Evolutionary conservation across 164 flowering plant genomes (phyloP).

Genomic region (Amborella trichopoda): DNA sequence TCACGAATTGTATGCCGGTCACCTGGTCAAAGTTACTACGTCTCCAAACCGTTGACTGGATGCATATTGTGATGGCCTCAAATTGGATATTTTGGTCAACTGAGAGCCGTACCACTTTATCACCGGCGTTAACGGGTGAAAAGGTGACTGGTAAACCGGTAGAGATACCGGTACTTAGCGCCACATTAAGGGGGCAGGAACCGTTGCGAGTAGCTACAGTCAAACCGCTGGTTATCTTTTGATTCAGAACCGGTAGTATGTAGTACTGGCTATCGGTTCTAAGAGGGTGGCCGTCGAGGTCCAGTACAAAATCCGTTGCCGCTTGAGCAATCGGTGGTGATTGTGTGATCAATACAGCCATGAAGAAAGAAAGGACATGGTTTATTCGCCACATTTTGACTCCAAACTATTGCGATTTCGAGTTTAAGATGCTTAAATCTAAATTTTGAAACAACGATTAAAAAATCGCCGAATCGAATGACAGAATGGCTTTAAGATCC

Average conservation of each 20-base stretch:
- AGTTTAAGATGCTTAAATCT: no score
- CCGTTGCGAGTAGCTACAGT: slow-evolving; percentile 3
- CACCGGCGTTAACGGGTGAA: slow-evolving; percentile 8
- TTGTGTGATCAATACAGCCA: no score
- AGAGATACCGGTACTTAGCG: not conserved
- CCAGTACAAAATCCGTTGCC: slow-evolving; percentile 5
- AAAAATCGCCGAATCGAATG: no score
- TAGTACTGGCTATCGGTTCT: slow-evolving; percentile 12
- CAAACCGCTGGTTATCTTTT: slow-evolving; percentile 17
- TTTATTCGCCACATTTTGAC: no score
- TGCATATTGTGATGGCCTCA: slow-evolving; percentile 9
- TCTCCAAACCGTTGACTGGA: slow-evolving; percentile 20
- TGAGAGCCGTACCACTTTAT: slow-evolving; percentile 4
- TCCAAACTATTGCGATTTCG: no score
- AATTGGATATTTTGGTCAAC: slow-evolving; percentile 20
- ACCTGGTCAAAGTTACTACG: slow-evolving; percentile 5
- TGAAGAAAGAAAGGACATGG: no score
- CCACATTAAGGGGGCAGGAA: slow-evolving; percentile 16
- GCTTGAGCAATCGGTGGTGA: no score
- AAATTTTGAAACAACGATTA: no score
- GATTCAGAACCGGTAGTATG: slow-evolving; percentile 13
- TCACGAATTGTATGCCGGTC: slow-evolving; percentile 8
- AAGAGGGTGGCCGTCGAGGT: slow-evolving; percentile 12
- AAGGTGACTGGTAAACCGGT: slow-evolving; percentile 15
- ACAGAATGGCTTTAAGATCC: no score